A percentile compares a stretch with the other conserved stretches of the same genome.
phyloP scores from a whole-genome alignment of 2,329 filamentous ascomycete species.

The Ophiocordyceps robertsii region DNA sequence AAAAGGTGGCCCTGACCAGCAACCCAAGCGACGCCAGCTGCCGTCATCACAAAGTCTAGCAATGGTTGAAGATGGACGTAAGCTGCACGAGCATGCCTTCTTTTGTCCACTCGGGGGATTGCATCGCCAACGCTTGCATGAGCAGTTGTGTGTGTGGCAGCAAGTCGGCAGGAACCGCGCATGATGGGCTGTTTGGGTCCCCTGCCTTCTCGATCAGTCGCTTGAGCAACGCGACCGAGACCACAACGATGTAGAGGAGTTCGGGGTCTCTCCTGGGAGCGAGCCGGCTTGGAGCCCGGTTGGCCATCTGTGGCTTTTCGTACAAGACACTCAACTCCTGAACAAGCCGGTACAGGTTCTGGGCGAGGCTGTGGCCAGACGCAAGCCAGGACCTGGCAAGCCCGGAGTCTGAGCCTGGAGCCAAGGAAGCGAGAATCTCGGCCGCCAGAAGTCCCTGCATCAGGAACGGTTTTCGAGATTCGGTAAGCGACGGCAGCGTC shows the following conservation, averaged over 20 bases:
- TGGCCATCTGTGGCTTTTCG: conserved; percentile 18
- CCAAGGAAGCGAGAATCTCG: conserved; percentile 71
- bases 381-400: conserved; percentile 71
- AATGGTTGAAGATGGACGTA: conserved; percentile 35
- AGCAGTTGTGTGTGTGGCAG: conserved; percentile 55
- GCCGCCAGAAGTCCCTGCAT: conserved; percentile 88
- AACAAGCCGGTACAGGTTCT: conserved; percentile 64
- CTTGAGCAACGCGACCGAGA: conserved; percentile 55
- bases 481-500: conserved; percentile 53
- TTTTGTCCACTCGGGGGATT: conserved; percentile 46
- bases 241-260: conserved; percentile 49
- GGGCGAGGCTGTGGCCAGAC: conserved; percentile 71
- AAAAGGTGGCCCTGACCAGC: neutral
- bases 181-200: conserved; percentile 37
- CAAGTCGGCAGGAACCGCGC: conserved; percentile 43
- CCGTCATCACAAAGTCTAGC: conserved; percentile 4
- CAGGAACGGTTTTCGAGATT: conserved; percentile 74
- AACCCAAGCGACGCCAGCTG: neutral
- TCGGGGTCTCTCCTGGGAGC: conserved; percentile 31
- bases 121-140: conserved; percentile 53
- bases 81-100: conserved; percentile 56
- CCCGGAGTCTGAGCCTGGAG: conserved; percentile 55
- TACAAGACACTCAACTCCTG: conserved; percentile 56
- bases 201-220: conserved; percentile 54
- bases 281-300: conserved; percentile 17